Evolutionary conservation across 2,329 filamentous ascomycete species (phyloP).

Genomic region (Coniosporium uncinatum): DNA sequence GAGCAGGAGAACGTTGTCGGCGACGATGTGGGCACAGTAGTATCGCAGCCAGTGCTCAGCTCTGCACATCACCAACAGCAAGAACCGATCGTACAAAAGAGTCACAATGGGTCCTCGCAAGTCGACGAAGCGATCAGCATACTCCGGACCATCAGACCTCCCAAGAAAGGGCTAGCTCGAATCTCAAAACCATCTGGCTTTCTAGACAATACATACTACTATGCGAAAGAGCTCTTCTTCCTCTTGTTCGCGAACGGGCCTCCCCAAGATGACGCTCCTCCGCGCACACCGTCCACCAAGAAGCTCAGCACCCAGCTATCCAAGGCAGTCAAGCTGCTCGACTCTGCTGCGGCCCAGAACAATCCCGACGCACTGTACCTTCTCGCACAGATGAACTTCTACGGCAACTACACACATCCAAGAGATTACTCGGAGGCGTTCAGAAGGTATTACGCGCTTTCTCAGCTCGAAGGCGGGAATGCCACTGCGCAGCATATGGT

Average conservation of each 20-base stretch:
- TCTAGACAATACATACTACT: conserved; percentile 51
- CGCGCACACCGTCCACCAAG: conserved; percentile 30
- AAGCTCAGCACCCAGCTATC: conserved; percentile 45
- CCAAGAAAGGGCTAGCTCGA: background rate
- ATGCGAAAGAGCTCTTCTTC: conserved; percentile 55
- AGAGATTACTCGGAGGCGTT: conserved; percentile 78
- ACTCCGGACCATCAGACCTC: background rate
- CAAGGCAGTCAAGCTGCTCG: conserved; percentile 52
- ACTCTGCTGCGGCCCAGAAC: conserved; percentile 48
- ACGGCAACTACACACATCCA: conserved; percentile 88
- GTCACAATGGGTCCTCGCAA: background rate
- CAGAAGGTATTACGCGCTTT: conserved; percentile 73
- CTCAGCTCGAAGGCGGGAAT: conserved; percentile 74
- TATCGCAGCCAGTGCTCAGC: no score
- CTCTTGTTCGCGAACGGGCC: conserved; percentile 57
- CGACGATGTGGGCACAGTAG: no score
- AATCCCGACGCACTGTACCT: conserved; percentile 84
- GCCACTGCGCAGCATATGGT: conserved; percentile 94
- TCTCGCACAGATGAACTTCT: conserved; percentile 93
- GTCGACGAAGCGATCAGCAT: background rate
- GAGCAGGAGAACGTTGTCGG: no score
- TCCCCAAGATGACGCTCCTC: background rate
- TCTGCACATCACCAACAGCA: no score
- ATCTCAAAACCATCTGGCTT: conserved; percentile 48
- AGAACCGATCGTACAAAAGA: no score